These are phyloP conservation scores for Jaminaea rosea DNA, from an alignment of 1,284 basidiomycete genomes.

Conservation along the genomic window DNA sequence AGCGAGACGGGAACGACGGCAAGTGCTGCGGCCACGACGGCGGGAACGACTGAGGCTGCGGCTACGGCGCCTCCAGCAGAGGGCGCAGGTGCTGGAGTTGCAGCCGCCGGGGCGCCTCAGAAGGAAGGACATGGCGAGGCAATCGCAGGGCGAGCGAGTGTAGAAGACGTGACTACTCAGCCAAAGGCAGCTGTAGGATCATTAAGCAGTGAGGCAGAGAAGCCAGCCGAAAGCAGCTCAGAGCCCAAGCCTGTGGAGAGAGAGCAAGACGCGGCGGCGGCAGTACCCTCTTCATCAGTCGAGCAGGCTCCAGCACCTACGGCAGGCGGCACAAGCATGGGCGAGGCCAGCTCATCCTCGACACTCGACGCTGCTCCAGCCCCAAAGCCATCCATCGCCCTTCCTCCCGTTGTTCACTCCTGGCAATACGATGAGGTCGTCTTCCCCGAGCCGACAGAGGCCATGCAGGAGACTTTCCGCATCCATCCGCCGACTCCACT, in stretches of 20 bases:
- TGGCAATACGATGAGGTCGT: conserved; percentile 99
- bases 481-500: conserved; percentile 69
- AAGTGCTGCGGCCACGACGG: conserved; percentile 58
- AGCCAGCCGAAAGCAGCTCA: too few species aligned
- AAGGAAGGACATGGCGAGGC: conserved; percentile 3
- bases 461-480: conserved; percentile 74
- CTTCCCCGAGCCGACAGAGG: conserved; percentile 83
- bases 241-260: not conserved
- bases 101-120: not conserved
- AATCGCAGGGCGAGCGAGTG: too few species aligned
- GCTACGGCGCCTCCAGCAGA: conserved; percentile 14
- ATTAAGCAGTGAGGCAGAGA: too few species aligned
- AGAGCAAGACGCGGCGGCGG: not conserved
- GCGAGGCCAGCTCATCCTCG: conserved; percentile 8
- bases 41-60: conserved; percentile 49
- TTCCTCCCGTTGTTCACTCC: conserved; percentile 57
- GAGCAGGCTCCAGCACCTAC: conserved; percentile 4
- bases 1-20: conserved; percentile 44
- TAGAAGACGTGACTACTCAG: too few species aligned
- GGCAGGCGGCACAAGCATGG: not conserved
- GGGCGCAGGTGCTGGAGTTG: conserved; percentile 11
- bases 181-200: conserved; percentile 2
- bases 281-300: not conserved
- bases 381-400: too few species aligned
- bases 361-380: conserved; percentile 1